Base-by-base conservation (phyloP, 2,329 filamentous ascomycete species). In the Ambrosiella cleistominuta region DNA sequence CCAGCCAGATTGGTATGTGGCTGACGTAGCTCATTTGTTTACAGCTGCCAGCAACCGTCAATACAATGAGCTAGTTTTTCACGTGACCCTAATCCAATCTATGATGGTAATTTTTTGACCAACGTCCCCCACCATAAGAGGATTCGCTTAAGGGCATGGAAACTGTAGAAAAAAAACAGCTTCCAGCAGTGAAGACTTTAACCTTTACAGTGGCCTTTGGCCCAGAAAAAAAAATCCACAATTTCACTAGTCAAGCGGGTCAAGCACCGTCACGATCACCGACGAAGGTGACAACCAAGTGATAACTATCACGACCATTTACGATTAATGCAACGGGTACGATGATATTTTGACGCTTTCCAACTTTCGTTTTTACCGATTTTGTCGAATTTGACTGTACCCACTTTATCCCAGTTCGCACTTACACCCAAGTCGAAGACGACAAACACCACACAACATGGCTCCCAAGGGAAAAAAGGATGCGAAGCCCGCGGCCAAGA, bases 401-500 rank as follows among this genome's bases (percentile, higher is more conserved):
- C 15, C 42, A 35, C 39, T 42, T 17, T 17, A 19, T 44, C 58
- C 39, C n/a, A 54, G 9, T 12, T 17, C 9, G 13, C n/a, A 60
- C 44, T 15, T 47, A 47, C 19, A 15, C 11, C 44, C 44, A 8
- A 17, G n/a, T 47, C 44, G 5, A 15, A n/a, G 19, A 13, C 19
- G 52, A 54, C 15, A 51, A 51, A 27, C 11, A 42, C 47, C 51
- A 63, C 68, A 71, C 74, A 81, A 66, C 66, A 89, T 90, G 86
- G 75, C 86, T 69, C 86, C 86, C 60, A 89, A 89, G 70, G 74
- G 72, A 69, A 63, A 63, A 53, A 61, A 61, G 40, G 59, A 58
- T 19, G 57, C 47, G 54, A 82, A 82, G 72, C 80, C 79, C 73
- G 69, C 73, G 58, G 68, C 74, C 60, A 66, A 73, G 65, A 88